phyloP scores from a whole-genome alignment of 768 basidiomycete genomes.

The Hypholoma sublateritium region DNA sequence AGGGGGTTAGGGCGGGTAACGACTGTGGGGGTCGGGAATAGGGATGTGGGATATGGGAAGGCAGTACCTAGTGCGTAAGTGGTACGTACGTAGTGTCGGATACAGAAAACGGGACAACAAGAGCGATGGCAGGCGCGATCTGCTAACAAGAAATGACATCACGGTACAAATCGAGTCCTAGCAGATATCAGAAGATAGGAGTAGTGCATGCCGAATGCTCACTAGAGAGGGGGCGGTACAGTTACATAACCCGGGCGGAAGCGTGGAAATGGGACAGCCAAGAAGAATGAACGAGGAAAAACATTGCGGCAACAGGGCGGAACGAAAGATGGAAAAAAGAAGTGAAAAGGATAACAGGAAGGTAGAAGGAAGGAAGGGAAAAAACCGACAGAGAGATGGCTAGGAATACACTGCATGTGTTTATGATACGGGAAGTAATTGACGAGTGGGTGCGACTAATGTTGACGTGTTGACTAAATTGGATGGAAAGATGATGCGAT shows the following conservation, averaged over 20 bases:
- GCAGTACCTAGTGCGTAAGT: not conserved
- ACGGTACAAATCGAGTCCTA: constrained; percentile 4
- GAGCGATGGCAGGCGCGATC: not conserved
- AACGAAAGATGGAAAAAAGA: not conserved
- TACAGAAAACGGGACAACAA: constrained; percentile 4
- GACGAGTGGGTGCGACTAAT: constrained; percentile 17
- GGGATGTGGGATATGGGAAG: not conserved
- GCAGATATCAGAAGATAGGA: not conserved
- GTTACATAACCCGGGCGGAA: constrained; percentile 3
- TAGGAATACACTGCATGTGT: constrained; percentile 28
- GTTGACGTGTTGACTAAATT: constrained; percentile 13
- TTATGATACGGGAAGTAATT: constrained; percentile 17
- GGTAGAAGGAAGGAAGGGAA: constrained; percentile 4
- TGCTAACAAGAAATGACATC: constrained; percentile 6
- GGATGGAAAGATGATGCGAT: constrained; percentile 12
- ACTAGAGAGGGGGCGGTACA: constrained; percentile 4
- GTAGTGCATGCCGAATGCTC: not conserved
- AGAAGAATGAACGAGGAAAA: not conserved
- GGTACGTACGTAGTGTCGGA: constrained; percentile 6
- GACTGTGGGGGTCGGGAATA: not conserved
- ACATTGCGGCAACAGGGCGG: not conserved
- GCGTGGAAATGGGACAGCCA: not conserved
- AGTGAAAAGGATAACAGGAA: not conserved
- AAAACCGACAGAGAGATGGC: constrained; percentile 15
- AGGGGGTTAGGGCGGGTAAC: not conserved